Conservation (phyloP, 2,329 filamentous ascomycete genomes). For the Ophiostoma sp. region DNA sequence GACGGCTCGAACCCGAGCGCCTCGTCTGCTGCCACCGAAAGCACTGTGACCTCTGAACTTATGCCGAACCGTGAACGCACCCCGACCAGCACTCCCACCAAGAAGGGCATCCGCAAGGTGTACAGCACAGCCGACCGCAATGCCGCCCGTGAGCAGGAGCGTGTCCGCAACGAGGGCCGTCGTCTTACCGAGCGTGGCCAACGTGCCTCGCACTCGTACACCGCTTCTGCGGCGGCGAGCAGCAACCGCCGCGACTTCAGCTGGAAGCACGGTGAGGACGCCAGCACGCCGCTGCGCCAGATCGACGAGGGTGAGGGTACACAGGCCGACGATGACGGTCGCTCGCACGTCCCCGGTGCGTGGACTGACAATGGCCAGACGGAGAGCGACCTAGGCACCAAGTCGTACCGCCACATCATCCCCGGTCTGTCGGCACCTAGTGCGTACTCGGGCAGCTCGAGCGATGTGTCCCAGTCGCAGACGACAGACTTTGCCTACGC, state of each 20-base stretch:
- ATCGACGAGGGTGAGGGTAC: constrained; percentile 38
- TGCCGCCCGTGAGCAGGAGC: constrained; percentile 53
- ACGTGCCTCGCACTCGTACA: constrained; percentile 32
- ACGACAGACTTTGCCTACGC: constrained; percentile 41
- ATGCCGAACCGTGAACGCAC: constrained; percentile 59
- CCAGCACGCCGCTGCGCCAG: constrained; percentile 33
- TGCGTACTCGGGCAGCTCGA: constrained; percentile 33
- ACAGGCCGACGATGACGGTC: constrained; percentile 33
- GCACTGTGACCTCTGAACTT: constrained; percentile 61
- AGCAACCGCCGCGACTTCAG: constrained; percentile 51
- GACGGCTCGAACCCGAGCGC: constrained; percentile 71
- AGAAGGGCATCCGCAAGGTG: constrained; percentile 58
- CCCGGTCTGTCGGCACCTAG: constrained; percentile 47
- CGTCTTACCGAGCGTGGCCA: constrained; percentile 57
- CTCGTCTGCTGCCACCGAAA: constrained; percentile 42
- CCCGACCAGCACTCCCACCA: constrained; percentile 56
- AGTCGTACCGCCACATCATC: constrained; percentile 58
- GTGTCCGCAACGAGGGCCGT: constrained; percentile 57
- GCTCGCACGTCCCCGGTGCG: constrained; percentile 41
- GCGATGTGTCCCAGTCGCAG: constrained; percentile 34
- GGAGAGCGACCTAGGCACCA: constrained; percentile 55
- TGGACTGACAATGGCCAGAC: constrained; percentile 33
- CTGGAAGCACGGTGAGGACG: constrained; percentile 49
- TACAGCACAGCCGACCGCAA: constrained; percentile 61
- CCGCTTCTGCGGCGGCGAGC: constrained; percentile 22